Evolutionary conservation across 495 filamentous ascomycete species (phyloP), one percentile per base, ranked within the genome.

Genomic region (Trichoderma virens): DNA sequence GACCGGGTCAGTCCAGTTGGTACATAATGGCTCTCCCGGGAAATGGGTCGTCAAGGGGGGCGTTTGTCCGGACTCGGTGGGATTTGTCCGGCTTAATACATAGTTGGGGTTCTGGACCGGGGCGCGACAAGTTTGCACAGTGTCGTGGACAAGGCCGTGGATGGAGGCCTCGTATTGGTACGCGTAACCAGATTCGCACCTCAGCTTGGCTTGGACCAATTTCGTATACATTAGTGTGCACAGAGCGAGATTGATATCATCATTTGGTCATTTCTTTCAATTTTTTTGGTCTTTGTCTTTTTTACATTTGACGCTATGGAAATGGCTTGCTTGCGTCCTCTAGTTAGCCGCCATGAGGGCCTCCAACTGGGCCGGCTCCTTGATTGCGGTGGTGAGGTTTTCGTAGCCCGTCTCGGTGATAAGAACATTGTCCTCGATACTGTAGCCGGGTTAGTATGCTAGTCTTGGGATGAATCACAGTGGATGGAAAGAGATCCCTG

Each of bases 361-460:
- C 69, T 90, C 88, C 70, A 95, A 78, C 72, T 93, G 88, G 16
- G 83, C 85, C 2, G 87, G 79, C 63, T 86, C 83, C 72, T 95
- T 97, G 31, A 86, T 78, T 9, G 88, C 83, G 0, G 85, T 85
- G 4, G 92, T 97, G 63, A 97, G 69, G 74, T 96, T 96, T 67
- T 91, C 85, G 59, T 82, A 85, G 0, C 93, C 92, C 23, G 80
- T 78, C 73, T 89, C 82, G 54, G 88, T 94, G 67, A 97, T 84
- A 64, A 92, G 78, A 43, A 97, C 76, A 71, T 97, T 86, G 68
- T 90, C 87, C 79, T 82, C 78, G 64, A 82, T 82, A 51, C 80
- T 81, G 64, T 5, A 27, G 11, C 4, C 32, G n/a, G 56, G 47
- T 63, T 31, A 64, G 63, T 66, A 45, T 64, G 61, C 28, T 30